These are phyloP conservation scores for Hypoxylon crocopeplum DNA, from an alignment of 495 filamentous ascomycete genomes.

Conservation along the genomic window DNA sequence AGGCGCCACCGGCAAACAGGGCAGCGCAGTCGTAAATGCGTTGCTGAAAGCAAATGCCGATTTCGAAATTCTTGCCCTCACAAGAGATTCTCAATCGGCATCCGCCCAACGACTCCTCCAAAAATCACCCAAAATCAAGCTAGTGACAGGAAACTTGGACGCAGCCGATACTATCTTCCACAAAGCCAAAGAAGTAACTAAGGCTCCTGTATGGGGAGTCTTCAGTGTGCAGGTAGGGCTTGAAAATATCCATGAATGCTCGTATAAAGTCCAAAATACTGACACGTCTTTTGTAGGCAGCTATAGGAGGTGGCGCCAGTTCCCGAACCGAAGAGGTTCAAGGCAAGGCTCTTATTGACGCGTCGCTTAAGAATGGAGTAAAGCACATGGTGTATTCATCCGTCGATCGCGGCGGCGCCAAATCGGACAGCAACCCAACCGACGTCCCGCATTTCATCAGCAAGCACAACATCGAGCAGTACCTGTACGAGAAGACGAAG, in stretches of 20 bases:
- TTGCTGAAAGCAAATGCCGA: slow-evolving; percentile 52
- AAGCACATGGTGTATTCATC: slow-evolving; percentile 66
- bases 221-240: slow-evolving; percentile 54
- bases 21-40: slow-evolving; percentile 61
- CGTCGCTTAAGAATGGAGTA: slow-evolving; percentile 59
- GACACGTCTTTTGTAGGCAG: slow-evolving; percentile 8
- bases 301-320: slow-evolving; percentile 44
- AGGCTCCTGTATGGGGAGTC: slow-evolving; percentile 55
- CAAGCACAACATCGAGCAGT: slow-evolving; percentile 67
- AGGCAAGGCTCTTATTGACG: slow-evolving; percentile 64
- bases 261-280: slow-evolving; percentile 26
- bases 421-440: slow-evolving; percentile 58
- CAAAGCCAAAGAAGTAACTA: slow-evolving; percentile 46
- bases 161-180: slow-evolving; percentile 56
- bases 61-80: slow-evolving; percentile 69
- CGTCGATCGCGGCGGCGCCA: slow-evolving; percentile 67
- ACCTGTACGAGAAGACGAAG: slow-evolving; percentile 51
- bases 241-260: slow-evolving; percentile 20
- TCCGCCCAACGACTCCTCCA: slow-evolving; percentile 56
- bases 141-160: slow-evolving; percentile 62
- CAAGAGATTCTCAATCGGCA: slow-evolving; percentile 59
- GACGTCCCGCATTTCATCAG: slow-evolving; percentile 64
- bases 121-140: slow-evolving; percentile 55
- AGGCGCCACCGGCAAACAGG: slow-evolving; percentile 74
- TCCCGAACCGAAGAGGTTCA: slow-evolving; percentile 57